Evolutionary conservation across 2,329 filamentous ascomycete genomes (phyloP).

Genomic region (Cercospora sp.): DNA sequence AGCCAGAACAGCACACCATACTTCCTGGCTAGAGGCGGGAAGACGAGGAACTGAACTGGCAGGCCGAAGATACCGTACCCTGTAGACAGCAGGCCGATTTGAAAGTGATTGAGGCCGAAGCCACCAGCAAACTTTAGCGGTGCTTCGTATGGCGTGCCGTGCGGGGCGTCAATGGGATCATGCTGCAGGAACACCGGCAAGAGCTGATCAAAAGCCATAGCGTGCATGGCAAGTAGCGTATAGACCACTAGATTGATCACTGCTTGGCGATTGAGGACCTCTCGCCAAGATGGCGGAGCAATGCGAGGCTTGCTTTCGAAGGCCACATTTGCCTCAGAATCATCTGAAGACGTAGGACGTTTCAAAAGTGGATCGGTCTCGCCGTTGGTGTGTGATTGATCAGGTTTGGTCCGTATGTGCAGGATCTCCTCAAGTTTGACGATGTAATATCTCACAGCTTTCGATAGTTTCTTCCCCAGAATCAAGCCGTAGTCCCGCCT

Average conservation of each 20-base stretch:
- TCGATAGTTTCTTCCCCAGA: conserved; percentile 66
- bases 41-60: conserved; percentile 80
- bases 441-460: conserved; percentile 24
- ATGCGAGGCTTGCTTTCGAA: conserved; percentile 27
- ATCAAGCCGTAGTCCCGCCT: conserved; percentile 72
- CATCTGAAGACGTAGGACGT: conserved; percentile 10
- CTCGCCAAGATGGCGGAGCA: conserved; percentile 50
- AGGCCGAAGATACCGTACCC: conserved; percentile 78
- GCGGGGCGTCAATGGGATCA: conserved; percentile 46
- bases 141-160: conserved; percentile 43
- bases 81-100: conserved; percentile 84
- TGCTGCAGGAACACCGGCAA: conserved; percentile 88
- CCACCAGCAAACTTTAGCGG: conserved; percentile 79
- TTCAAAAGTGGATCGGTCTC: conserved; percentile 35
- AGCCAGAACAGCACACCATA: conserved; percentile 76
- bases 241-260: conserved; percentile 75
- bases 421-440: conserved; percentile 24
- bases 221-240: conserved; percentile 59
- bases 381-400: conserved; percentile 11
- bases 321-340: conserved; percentile 25
- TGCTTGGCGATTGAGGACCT: conserved; percentile 74
- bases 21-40: conserved; percentile 70
- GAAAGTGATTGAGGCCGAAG: conserved; percentile 69
- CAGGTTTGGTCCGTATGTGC: conserved; percentile 13
- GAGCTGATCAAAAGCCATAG: conserved; percentile 31